Conservation (phyloP, 768 basidiomycete species). For the Grammothele lineata region DNA sequence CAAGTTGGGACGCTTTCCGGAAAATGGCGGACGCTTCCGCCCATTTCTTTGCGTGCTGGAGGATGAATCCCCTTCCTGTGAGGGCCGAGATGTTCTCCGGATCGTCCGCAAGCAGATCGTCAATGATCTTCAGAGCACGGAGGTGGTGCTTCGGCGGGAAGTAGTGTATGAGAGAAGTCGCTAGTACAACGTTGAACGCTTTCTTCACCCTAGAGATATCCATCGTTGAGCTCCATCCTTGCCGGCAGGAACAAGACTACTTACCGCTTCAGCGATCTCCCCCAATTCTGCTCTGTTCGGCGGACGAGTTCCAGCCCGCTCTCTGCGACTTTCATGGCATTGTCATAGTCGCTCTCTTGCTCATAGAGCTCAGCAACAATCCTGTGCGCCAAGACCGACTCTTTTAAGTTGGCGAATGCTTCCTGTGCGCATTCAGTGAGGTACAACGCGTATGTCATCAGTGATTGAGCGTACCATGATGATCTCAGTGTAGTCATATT, state of each 20-base stretch:
- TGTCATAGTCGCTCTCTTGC: slow-evolving; percentile 67
- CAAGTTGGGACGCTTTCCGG: slow-evolving; percentile 45
- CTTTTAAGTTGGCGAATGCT: slow-evolving; percentile 42
- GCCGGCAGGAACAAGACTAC: slow-evolving; percentile 14
- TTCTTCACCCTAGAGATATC: slow-evolving; percentile 48
- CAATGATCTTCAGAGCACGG: slow-evolving; percentile 70
- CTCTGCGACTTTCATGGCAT: slow-evolving; percentile 67
- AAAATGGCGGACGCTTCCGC: slow-evolving; percentile 61
- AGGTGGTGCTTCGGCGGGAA: slow-evolving; percentile 88
- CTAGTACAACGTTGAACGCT: slow-evolving; percentile 68
- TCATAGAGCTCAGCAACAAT: slow-evolving; percentile 64
- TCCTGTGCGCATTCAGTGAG: slow-evolving; percentile 38
- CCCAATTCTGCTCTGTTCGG: slow-evolving; percentile 52
- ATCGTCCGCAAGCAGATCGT: slow-evolving; percentile 61
- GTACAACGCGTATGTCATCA: not conserved
- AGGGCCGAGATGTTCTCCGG: slow-evolving; percentile 62
- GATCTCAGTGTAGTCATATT: slow-evolving; percentile 46
- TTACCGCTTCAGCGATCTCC: slow-evolving; percentile 47
- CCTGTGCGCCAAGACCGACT: slow-evolving; percentile 65
- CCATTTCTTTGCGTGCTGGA: slow-evolving; percentile 65
- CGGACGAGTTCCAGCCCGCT: slow-evolving; percentile 57
- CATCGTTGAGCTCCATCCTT: too few species aligned
- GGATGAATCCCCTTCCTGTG: slow-evolving; percentile 72
- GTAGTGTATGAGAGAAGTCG: slow-evolving; percentile 75
- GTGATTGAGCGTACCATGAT: slow-evolving; percentile 50